phyloP scores from a whole-genome alignment of 2,329 filamentous ascomycete species.

The Zalaria sp. region DNA sequence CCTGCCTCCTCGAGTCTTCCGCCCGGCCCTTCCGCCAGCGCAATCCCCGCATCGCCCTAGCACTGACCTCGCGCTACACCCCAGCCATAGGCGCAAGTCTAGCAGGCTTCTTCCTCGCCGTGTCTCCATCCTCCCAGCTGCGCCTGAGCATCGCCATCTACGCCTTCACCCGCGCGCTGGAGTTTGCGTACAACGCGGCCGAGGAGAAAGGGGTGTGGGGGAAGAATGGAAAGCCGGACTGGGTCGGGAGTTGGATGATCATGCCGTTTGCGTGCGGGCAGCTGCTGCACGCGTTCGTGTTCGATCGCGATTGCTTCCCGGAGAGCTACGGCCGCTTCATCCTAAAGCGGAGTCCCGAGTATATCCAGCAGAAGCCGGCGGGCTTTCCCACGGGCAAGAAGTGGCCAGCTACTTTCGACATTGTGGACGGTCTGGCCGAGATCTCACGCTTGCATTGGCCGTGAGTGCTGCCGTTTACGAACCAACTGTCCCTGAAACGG shows the following conservation, averaged over 20 bases:
- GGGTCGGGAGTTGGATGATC: conserved; percentile 37
- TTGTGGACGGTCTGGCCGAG: conserved; percentile 67
- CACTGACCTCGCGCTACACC: conserved; percentile 69
- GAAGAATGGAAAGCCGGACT: conserved; percentile 51
- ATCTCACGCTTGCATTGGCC: conserved; percentile 79
- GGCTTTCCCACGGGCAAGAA: conserved; percentile 50
- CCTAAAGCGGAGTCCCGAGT: conserved; percentile 56
- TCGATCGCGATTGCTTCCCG: conserved; percentile 38
- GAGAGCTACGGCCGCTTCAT: conserved; percentile 52
- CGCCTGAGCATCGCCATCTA: conserved; percentile 75
- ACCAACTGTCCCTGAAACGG: background rate
- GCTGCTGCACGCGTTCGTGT: conserved; percentile 36
- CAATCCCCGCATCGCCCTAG: conserved; percentile 61
- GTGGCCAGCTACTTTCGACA: conserved; percentile 65
- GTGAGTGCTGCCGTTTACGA: conserved; percentile 32
- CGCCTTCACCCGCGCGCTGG: conserved; percentile 63
- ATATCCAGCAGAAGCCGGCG: conserved; percentile 59
- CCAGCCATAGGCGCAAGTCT: conserved; percentile 84
- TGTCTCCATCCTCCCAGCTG: conserved; percentile 57
- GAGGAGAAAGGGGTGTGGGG: conserved; percentile 38
- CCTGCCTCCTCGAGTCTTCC: conserved; percentile 60
- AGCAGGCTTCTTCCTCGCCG: conserved; percentile 68
- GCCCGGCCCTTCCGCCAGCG: conserved; percentile 68
- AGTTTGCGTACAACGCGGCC: conserved; percentile 74
- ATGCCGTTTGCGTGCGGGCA: conserved; percentile 36